Percentiles rank a stretch among this genome's conserved stretches.
These are phyloP conservation scores for Yarrowia sp. DNA, from an alignment of 805 yeast species.

Conservation along the genomic window DNA sequence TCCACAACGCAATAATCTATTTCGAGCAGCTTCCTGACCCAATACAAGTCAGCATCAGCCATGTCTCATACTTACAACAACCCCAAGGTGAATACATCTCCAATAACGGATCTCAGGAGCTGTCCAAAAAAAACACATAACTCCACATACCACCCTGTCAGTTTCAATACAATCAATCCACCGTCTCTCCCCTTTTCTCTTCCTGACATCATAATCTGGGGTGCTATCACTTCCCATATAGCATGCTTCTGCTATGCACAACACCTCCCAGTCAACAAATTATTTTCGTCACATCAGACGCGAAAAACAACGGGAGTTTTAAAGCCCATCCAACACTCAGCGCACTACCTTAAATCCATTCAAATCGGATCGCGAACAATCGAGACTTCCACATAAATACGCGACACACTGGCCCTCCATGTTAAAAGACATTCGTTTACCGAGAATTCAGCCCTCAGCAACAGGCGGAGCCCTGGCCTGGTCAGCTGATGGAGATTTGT, in stretches of 20 bases:
- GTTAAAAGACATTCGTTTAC: slow-evolving; percentile 21
- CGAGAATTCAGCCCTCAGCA: slow-evolving; percentile 2
- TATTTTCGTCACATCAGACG: slow-evolving; percentile 4
- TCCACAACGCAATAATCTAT: no score
- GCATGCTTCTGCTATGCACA: slow-evolving; percentile 15
- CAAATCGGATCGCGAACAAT: neutral
- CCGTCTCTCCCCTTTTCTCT: neutral
- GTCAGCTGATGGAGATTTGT: slow-evolving; percentile 18
- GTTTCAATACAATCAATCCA: no score
- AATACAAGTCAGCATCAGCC: no score
- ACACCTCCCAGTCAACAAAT: slow-evolving; percentile 21
- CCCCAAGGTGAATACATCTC: no score
- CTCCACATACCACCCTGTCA: no score
- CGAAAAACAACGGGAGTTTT: neutral
- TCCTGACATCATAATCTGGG: no score
- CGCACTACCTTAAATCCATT: neutral
- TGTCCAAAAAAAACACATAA: no score
- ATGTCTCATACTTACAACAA: no score
- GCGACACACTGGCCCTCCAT: neutral
- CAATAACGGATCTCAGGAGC: no score
- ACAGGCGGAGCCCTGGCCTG: slow-evolving; percentile 16
- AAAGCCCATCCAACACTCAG: neutral
- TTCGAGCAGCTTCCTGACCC: no score
- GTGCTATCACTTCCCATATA: neutral
- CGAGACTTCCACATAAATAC: neutral